A percentile compares a stretch with the other conserved stretches of the same genome.
phyloP scores from a whole-genome alignment of 2,329 filamentous ascomycete species.

The Zymoseptoria tritici region DNA sequence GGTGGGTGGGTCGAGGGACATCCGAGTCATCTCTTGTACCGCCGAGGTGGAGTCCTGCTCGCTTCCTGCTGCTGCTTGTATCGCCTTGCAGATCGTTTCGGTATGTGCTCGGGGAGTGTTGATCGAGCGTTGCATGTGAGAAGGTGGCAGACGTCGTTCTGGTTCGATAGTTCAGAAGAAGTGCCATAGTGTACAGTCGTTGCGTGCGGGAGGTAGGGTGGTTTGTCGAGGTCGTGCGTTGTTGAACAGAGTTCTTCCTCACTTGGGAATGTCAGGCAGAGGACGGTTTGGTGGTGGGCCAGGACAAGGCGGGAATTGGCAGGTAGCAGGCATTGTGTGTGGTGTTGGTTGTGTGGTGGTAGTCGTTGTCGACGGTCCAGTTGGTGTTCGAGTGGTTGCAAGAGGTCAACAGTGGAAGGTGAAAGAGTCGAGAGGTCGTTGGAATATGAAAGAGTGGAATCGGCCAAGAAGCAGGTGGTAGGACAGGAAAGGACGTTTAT shows the following conservation, averaged over 20 bases:
- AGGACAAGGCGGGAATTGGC: slow-evolving; percentile 38
- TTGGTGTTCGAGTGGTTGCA: not conserved
- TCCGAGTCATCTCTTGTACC: not conserved
- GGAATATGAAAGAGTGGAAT: not conserved
- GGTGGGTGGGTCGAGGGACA: not conserved
- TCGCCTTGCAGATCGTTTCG: not conserved
- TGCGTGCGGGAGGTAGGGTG: not conserved
- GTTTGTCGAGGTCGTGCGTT: not conserved
- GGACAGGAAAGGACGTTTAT: not conserved
- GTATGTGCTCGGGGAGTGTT: not conserved
- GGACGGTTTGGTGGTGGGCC: slow-evolving; percentile 41
- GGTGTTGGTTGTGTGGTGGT: slow-evolving; percentile 6
- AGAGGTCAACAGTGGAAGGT: not conserved
- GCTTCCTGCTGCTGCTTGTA: not conserved
- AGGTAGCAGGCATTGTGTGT: slow-evolving; percentile 31
- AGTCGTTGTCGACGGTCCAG: not conserved
- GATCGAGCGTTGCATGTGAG: not conserved
- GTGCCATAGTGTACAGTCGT: not conserved
- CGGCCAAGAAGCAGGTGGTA: not conserved
- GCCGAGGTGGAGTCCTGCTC: not conserved
- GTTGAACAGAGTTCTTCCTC: slow-evolving; percentile 6
- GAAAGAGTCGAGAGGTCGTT: not conserved
- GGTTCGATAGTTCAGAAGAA: not conserved
- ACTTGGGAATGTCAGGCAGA: slow-evolving; percentile 39
- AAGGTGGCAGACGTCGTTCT: not conserved